These are phyloP conservation scores for Trichophyton simii DNA, from an alignment of 2,329 filamentous ascomycete species.

Conservation along the genomic window DNA sequence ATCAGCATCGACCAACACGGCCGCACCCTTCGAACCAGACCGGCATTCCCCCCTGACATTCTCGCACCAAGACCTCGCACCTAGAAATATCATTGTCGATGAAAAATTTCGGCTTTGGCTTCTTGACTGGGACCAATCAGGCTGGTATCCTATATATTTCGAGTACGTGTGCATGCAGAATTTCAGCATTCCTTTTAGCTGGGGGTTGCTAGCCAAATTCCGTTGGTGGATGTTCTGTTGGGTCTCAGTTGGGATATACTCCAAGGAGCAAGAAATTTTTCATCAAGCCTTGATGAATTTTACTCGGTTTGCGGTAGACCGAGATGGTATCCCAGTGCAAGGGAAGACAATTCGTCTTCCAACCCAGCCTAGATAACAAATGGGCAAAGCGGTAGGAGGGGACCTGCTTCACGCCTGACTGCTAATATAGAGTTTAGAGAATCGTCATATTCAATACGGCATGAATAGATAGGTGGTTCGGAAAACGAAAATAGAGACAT, in stretches of 20 bases:
- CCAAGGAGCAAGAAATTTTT: slow-evolving; percentile 3
- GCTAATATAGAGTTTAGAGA: background rate
- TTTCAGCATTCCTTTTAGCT: slow-evolving; percentile 7
- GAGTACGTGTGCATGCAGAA: slow-evolving; percentile 12
- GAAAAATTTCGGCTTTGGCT: slow-evolving; percentile 11
- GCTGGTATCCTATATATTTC: slow-evolving; percentile 12
- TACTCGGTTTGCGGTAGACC: background rate
- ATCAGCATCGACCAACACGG: background rate
- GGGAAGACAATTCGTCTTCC: background rate
- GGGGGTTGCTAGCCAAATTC: slow-evolving; percentile 4
- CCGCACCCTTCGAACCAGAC: slow-evolving; percentile 8
- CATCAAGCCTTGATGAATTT: background rate
- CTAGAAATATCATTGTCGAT: slow-evolving; percentile 22
- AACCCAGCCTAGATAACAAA: background rate
- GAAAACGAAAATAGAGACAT: too few species aligned
- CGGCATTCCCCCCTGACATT: slow-evolving; percentile 19
- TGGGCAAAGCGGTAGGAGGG: background rate
- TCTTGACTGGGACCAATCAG: slow-evolving; percentile 11
- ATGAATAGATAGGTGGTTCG: background rate
- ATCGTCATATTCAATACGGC: background rate
- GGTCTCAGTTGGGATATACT: slow-evolving; percentile 8
- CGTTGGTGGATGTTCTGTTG: slow-evolving; percentile 10
- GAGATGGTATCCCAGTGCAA: background rate
- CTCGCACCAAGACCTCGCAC: slow-evolving; percentile 24
- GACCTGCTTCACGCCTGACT: background rate